Evolutionary conservation across 2,329 filamentous ascomycete species (phyloP), one percentile per base, ranked within the genome.

Genomic region (Claviceps maximensis): DNA sequence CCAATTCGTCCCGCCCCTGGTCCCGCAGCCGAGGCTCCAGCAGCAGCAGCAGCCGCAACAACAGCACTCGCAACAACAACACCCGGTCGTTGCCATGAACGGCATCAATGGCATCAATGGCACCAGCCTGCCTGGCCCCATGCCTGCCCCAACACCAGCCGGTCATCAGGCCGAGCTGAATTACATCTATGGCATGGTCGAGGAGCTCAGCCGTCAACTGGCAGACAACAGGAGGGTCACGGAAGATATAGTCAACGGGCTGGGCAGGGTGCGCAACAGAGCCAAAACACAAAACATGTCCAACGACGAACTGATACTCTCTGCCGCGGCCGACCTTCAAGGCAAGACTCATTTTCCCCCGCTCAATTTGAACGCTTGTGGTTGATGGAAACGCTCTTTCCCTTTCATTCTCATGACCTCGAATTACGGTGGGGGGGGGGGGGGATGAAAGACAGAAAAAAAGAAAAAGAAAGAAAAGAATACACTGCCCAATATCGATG

Each of bases 111-210:
- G 42, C 7, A 8, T 75, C 61, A 76, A 75, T 58, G 74, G 73
- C 60, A 67, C 64, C 58, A 72, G 70, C 59, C 69, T 74, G 68
- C 67, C 70, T 29, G 68, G 71, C 55, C 27, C 48, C 25, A 73
- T 75, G 54, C 50, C 54, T 54, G 72, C 75, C 46, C 80, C 81
- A 15, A 82, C 78, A 17, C 81, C 81, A n/a, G 82, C 81, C 19
- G 81, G 80, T 48, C 81, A 85, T 63, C 80, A 84, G 65, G 77
- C 80, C 51, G 82, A 85, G 65, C 74, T 85, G 55, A 83, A 82
- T 62, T 80, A 82, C 66, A 82, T 85, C 61, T 83, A 84, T 62
- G 72, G 74, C 58, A 80, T 84, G 77, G 81, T 85, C 12, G 82
- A 85, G 61, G 79, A 83, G 62, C 71, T 84, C 48, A 82, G 80